Conservation (phyloP, 129 eudicot genomes). For the Arctium minus region DNA sequence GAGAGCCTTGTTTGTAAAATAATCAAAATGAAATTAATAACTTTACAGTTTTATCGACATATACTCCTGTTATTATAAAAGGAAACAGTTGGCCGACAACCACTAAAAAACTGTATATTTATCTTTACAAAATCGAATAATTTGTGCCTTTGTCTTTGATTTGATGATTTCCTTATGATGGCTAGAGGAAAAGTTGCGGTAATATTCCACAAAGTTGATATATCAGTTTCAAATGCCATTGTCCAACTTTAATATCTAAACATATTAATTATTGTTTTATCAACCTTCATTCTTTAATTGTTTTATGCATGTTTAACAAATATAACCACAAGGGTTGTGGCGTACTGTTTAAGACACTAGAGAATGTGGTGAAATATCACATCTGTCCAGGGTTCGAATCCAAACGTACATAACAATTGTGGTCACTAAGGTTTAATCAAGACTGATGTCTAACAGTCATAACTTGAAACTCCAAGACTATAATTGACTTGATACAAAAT, state of each 20-base stretch:
- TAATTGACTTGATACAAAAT: background rate
- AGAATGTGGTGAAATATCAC: too few relatives aligned
- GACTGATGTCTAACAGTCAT: too few relatives aligned
- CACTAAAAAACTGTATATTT: background rate
- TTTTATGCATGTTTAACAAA: background rate
- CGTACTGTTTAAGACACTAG: too few relatives aligned
- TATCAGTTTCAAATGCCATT: background rate
- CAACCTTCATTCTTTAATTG: background rate
- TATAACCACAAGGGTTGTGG: background rate
- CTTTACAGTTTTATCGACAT: background rate
- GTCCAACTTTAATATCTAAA: background rate
- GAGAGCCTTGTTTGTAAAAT: background rate
- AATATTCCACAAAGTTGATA: background rate
- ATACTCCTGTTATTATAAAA: background rate
- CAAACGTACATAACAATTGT: too few relatives aligned
- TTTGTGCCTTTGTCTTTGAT: background rate
- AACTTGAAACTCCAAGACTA: background rate
- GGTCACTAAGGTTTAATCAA: too few relatives aligned
- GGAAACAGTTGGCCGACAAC: background rate
- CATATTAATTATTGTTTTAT: background rate
- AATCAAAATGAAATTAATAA: background rate
- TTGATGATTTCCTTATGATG: background rate
- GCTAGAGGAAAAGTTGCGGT: background rate
- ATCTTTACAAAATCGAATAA: background rate
- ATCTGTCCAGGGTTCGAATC: too few relatives aligned